These are phyloP conservation scores for Mychonastes homosphaera DNA, from an alignment of 139 green algal species.

Conservation along the genomic window DNA sequence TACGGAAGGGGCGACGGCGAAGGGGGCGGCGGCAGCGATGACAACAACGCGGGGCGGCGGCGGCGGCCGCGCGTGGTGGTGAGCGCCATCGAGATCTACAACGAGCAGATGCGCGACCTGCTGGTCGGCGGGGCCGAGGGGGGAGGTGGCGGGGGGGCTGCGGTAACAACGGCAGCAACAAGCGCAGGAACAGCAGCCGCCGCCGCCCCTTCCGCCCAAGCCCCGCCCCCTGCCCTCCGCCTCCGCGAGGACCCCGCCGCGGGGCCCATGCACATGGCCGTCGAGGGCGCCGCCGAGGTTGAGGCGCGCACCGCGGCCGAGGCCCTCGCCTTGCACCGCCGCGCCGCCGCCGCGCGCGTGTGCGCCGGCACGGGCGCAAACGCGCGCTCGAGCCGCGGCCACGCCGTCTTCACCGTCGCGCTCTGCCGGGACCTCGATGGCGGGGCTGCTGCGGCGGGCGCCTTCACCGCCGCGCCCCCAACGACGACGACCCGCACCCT, in stretches of 20 bases:
- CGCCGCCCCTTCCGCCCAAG: not conserved
- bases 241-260: slow-evolving; percentile 41
- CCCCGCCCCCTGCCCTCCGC: slow-evolving; percentile 17
- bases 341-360: slow-evolving; percentile 31
- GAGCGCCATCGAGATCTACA: slow-evolving; percentile 51
- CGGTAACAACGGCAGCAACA: not conserved
- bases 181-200: not conserved
- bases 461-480: not conserved
- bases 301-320: slow-evolving; percentile 22
- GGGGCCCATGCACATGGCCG: not conserved
- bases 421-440: not conserved
- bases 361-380: slow-evolving; percentile 56
- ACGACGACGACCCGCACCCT: slow-evolving; percentile 27
- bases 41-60: too few species aligned
- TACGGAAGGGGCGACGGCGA: not conserved
- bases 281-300: not conserved
- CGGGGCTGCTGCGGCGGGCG: not conserved
- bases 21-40: not conserved
- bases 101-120: slow-evolving; percentile 68
- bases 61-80: too few species aligned
- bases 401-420: slow-evolving; percentile 64
- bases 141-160: not conserved
- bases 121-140: slow-evolving; percentile 20
- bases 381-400: slow-evolving; percentile 50
- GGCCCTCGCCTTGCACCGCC: slow-evolving; percentile 34